A percentile compares a stretch with the other conserved stretches of the same genome.
These are phyloP conservation scores for Wallacemonas rigidus DNA, from an alignment of 208 protist genomes.

Conservation along the genomic window DNA sequence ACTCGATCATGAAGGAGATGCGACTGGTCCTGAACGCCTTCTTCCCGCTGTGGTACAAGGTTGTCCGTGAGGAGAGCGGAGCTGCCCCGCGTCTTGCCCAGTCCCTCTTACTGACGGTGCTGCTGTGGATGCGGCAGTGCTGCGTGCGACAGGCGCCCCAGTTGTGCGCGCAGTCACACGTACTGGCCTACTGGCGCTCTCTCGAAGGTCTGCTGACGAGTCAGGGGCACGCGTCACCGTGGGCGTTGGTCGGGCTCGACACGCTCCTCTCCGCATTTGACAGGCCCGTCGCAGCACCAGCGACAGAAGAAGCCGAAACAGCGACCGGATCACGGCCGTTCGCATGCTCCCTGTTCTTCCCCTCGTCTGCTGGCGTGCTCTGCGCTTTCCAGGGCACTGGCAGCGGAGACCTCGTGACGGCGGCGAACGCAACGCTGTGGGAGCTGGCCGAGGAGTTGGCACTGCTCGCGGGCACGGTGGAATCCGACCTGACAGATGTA, in stretches of 20 bases:
- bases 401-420: slow-evolving; percentile 24
- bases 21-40: slow-evolving; percentile 36
- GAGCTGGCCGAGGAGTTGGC: neutral
- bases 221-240: slow-evolving; percentile 24
- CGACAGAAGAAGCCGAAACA: too few relatives aligned
- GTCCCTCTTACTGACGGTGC: neutral
- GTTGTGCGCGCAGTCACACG: neutral
- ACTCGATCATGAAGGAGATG: slow-evolving; percentile 6
- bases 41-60: slow-evolving; percentile 47
- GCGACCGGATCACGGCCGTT: neutral
- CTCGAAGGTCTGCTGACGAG: slow-evolving; percentile 29
- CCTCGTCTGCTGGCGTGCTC: neutral
- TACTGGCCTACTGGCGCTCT: slow-evolving; percentile 9
- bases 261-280: slow-evolving; percentile 4
- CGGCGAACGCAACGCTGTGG: neutral
- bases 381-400: slow-evolving; percentile 21
- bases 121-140: slow-evolving; percentile 9
- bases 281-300: neutral
- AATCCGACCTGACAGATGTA: too few relatives aligned
- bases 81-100: neutral
- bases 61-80: too few relatives aligned
- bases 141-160: neutral
- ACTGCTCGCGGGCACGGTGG: neutral
- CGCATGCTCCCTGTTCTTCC: neutral
- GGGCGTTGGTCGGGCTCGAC: slow-evolving; percentile 26